Base-by-base conservation (phyloP, 1,284 basidiomycete species). In the Naganishia liquefaciens region DNA sequence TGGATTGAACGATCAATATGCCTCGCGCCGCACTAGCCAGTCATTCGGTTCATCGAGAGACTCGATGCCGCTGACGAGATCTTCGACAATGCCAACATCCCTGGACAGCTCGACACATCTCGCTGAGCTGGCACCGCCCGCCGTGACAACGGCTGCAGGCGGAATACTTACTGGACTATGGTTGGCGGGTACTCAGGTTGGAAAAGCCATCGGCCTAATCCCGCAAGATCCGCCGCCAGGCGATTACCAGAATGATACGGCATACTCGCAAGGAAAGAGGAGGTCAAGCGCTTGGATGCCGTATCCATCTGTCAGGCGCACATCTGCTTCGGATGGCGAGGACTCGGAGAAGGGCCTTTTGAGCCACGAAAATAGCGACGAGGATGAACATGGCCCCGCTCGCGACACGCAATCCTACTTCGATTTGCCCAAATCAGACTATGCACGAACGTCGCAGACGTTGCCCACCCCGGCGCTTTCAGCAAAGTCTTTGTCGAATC, bases 401-500 rank as follows among this genome's bases (percentile, higher is more conserved):
- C 57, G 11, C 46, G 74, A 9, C 73, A 75, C 1, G 70, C 74
- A 4, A 72, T 74, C 5, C 70, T 76, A 15, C 71, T 75, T 33
- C 70, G 72, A 15, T 66, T 70, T 21, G 46, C 68, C 39, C 47
- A 68, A 28, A 55, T 62, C 53, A 3, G 53, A 42, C 43, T 39
- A 39, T 23, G n/a, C 43, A 54, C 27, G 40, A 51, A 58, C n/a
- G n/a, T 53, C 46, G 4, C 65, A 68, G 2, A 67, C 71, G 6
- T 66, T 80, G 5, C 78, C 78, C 5, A 80, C 79, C 1, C 79
- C 79, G 2, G 77, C 78, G 0, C 66, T 80, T 10, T 78, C 77
- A 0, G 62, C 74, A 1, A 69, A 69, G 40, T 77, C 75, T 0
- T 66, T 79, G 9, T 76, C 76, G 0, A 65, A 69, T 11, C 67